Conservation (phyloP, 257 asterid species). For the Marsdenia floribunda region DNA sequence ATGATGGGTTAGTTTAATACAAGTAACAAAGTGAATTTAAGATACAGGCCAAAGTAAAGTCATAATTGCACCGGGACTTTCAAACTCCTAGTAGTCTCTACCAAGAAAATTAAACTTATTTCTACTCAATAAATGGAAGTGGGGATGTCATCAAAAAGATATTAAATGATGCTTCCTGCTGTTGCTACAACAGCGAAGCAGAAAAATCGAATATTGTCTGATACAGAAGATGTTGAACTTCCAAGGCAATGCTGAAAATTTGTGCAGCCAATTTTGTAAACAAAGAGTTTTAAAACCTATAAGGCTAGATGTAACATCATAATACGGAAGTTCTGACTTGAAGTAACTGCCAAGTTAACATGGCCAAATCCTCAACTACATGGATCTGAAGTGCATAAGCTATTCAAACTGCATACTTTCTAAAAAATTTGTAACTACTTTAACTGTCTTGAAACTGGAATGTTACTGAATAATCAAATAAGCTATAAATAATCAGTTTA, state of each 20-base stretch:
- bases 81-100: background rate
- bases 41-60: background rate
- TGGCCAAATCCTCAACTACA: background rate
- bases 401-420: too few species aligned
- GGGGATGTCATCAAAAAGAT: background rate
- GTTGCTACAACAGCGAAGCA: background rate
- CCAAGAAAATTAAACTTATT: background rate
- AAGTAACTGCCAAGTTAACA: background rate
- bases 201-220: too few species aligned
- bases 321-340: background rate
- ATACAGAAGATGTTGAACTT: background rate
- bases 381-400: background rate
- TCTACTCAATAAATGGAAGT: background rate
- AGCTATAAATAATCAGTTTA: background rate
- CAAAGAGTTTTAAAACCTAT: too few species aligned
- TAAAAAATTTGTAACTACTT: background rate
- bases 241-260: background rate
- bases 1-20: background rate
- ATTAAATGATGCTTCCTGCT: background rate
- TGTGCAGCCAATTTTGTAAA: background rate
- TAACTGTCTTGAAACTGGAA: background rate
- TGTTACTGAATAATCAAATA: background rate
- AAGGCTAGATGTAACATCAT: background rate
- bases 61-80: background rate
- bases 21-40: background rate